A percentile compares a stretch with the other conserved stretches of the same genome.
Conservation (phyloP, 768 basidiomycete genomes). For the Phylloporus scabripes region DNA sequence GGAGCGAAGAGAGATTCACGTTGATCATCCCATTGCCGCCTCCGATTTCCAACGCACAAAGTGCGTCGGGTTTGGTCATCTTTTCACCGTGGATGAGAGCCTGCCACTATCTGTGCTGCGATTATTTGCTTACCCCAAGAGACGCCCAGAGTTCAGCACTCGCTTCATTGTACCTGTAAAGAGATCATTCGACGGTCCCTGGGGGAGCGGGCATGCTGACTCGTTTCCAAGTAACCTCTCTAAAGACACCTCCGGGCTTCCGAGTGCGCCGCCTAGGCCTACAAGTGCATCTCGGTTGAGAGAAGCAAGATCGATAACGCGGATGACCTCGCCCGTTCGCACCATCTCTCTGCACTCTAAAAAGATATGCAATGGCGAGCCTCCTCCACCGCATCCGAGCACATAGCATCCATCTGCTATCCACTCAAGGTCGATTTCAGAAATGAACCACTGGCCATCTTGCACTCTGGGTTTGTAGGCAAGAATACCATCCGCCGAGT, state of each 20-base stretch:
- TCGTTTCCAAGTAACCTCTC: conserved; percentile 37
- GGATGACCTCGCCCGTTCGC: conserved; percentile 41
- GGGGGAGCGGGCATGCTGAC: conserved; percentile 14
- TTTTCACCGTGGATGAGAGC: conserved; percentile 6
- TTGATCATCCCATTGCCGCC: conserved; percentile 43
- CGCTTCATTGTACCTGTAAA: conserved; percentile 31
- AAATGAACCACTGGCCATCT: conserved; percentile 40
- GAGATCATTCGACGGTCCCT: not conserved
- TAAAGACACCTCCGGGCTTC: conserved; percentile 36
- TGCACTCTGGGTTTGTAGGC: conserved; percentile 36
- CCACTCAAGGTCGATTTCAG: conserved; percentile 49
- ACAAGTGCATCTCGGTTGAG: conserved; percentile 40
- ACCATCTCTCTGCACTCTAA: conserved; percentile 49
- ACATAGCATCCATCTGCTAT: conserved; percentile 60
- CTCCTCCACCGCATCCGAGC: conserved; percentile 60
- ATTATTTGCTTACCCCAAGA: conserved; percentile 18
- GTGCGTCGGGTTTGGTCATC: conserved; percentile 33
- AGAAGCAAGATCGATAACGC: conserved; percentile 41
- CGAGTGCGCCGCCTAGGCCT: conserved; percentile 39
- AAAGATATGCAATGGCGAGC: conserved; percentile 49
- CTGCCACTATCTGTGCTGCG: not conserved
- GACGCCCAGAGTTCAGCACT: conserved; percentile 25
- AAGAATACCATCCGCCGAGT: conserved; percentile 24
- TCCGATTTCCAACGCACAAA: conserved; percentile 37
- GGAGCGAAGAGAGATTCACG: conserved; percentile 18